Evolutionary conservation across 2,329 filamentous ascomycete genomes (phyloP).

Genomic region (Fusarium falciforme): DNA sequence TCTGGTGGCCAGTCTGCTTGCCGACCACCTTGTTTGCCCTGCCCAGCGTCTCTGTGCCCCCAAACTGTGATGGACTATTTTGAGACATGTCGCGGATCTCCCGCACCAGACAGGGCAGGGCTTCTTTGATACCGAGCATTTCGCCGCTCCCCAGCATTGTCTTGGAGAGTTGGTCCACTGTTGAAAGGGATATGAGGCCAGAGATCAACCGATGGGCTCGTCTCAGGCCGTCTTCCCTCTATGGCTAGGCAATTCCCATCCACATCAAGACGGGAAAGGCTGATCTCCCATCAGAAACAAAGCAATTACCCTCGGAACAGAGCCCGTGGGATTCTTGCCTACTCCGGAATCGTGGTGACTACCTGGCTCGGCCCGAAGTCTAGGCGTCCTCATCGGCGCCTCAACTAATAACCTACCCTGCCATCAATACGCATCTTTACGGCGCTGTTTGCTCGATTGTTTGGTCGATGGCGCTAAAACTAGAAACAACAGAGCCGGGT

Average conservation of each 20-base stretch:
- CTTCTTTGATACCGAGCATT: neutral
- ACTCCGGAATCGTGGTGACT: neutral
- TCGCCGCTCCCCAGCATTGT: neutral
- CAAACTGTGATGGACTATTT: neutral
- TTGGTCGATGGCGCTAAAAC: constrained; percentile 3
- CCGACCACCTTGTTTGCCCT: neutral
- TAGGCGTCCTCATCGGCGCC: neutral
- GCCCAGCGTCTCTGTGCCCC: neutral
- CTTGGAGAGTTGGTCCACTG: neutral
- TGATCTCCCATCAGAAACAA: neutral
- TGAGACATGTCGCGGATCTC: constrained; percentile 2
- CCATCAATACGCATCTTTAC: constrained; percentile 10
- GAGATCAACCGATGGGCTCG: neutral
- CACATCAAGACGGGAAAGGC: neutral
- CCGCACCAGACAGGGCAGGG: neutral
- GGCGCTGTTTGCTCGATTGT: constrained; percentile 18
- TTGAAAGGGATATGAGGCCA: neutral
- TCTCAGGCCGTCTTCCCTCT: neutral
- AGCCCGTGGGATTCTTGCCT: neutral
- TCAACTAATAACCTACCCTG: constrained; percentile 19
- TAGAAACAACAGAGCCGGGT: constrained; percentile 1
- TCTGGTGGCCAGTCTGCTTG: neutral
- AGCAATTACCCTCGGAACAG: neutral
- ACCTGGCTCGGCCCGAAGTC: constrained; percentile 20
- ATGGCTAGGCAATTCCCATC: neutral